Evolutionary conservation across 202 grass and related monocot genomes (phyloP), one percentile per base, ranked within the genome.

Genomic region (Setaria viridis): DNA sequence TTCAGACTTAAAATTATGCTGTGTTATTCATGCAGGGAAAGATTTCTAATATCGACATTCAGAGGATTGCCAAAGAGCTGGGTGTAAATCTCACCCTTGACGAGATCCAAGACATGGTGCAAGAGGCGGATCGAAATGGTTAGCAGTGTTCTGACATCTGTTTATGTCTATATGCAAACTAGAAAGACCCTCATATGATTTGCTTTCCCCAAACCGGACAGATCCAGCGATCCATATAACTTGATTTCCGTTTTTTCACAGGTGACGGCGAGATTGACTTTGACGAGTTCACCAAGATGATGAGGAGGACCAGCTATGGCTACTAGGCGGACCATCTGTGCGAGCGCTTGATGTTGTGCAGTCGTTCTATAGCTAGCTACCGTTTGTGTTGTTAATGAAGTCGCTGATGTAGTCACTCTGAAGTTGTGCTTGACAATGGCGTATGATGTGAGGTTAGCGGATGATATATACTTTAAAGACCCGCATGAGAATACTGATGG

Each of bases 41-140:
- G 79, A 97, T 97, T 82, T 97, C 96, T 16, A 83, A 89, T 66
- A 77, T 89, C 63, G 96, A 94, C 66, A 94, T 95, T 67, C 96
- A 98, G 82, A 84, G 78, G 39, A 89, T 92, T 51, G 90, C 96
- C 39, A 89, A 84, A 71, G 96, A 95, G 16, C 74, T 98, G 16
- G 96, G 96, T 67, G 82, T 89, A 70, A 95, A 82, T 47, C 92
- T 95, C 84, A 92, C 93, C 19, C 77, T 88, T 35, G 74, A 91
- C 25, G 93, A 98, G 84, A 98, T 98, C 53, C 91, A 82, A 75
- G 96, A 94, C 67, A 98, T 98, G 96, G 83, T 98, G 42, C 83
- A 88, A 48, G 90, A 86, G 81, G 96, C 96, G 9, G 96, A 98
- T 87, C 70, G 69, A 55, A 89, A 98, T 20, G 91, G 96, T 98